Percentiles rank a stretch among this genome's conserved stretches.
These are phyloP conservation scores for Thielaviopsis populi DNA, from an alignment of 2,329 filamentous ascomycete genomes.

Conservation along the genomic window DNA sequence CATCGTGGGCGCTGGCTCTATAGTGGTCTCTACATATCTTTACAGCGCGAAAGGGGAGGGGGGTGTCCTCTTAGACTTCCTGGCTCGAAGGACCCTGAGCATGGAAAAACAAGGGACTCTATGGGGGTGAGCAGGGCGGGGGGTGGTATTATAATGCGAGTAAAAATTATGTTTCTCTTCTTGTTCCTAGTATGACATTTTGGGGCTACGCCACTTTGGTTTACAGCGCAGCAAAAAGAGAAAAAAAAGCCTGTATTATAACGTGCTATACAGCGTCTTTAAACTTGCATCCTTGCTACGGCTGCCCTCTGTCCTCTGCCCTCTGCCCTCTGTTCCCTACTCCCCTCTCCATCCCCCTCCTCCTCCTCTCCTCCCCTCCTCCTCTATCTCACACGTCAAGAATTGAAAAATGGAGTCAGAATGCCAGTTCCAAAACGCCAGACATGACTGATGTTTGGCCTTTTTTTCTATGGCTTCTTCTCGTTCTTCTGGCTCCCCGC, in stretches of 20 bases:
- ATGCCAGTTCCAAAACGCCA: background rate
- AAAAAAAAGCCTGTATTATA: background rate
- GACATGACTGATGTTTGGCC: background rate
- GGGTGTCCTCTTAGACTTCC: background rate
- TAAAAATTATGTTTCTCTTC: background rate
- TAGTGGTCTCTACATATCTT: background rate
- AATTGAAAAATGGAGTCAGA: slow-evolving; percentile 1
- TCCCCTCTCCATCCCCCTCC: background rate
- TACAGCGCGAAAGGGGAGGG: background rate
- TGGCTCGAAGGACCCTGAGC: background rate
- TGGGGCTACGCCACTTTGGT: background rate
- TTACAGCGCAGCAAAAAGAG: background rate
- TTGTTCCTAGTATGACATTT: background rate
- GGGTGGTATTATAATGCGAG: background rate
- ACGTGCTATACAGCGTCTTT: background rate
- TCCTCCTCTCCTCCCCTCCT: background rate
- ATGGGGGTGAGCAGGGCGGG: background rate
- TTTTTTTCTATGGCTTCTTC: background rate
- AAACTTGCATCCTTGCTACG: no score
- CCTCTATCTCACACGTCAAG: background rate
- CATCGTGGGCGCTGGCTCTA: background rate
- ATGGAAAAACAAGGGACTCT: no score
- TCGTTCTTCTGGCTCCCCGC: background rate
- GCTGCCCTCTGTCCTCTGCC: background rate
- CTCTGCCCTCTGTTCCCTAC: background rate